Percentiles rank a stretch among this genome's conserved stretches.
Conservation (phyloP, 2,329 filamentous ascomycete genomes). For the Epichloe uncinata region DNA sequence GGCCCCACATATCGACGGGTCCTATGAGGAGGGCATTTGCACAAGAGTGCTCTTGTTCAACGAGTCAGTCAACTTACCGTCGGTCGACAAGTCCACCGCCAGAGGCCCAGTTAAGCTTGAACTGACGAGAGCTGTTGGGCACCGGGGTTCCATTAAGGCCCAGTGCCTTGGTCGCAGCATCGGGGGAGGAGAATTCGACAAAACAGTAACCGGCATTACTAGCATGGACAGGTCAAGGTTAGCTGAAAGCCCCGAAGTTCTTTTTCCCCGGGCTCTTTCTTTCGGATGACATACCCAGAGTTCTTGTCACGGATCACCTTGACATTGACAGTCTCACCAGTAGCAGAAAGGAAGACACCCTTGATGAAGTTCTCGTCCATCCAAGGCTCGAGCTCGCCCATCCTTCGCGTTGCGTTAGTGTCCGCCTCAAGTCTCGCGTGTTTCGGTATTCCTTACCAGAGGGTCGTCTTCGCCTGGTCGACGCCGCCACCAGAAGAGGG, state of each 20-base stretch:
- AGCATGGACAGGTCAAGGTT: conserved; percentile 1
- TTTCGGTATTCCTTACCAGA: conserved; percentile 30
- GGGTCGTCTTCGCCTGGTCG: conserved; percentile 43
- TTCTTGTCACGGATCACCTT: conserved; percentile 99
- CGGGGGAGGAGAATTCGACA: conserved; percentile 75
- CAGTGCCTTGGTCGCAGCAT: conserved; percentile 85
- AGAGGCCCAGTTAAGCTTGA: conserved; percentile 99
- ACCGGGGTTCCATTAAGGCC: conserved; percentile 77
- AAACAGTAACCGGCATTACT: conserved; percentile 99
- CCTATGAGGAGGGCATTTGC: neutral
- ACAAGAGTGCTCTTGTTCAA: neutral
- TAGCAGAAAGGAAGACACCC: conserved; percentile 75
- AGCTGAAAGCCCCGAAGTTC: neutral
- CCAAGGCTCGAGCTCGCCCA: conserved; percentile 98
- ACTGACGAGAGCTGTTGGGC: conserved; percentile 85
- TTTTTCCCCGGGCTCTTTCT: neutral
- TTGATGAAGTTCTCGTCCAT: conserved; percentile 99
- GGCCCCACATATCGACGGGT: neutral
- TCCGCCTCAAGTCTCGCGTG: neutral
- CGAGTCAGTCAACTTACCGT: conserved; percentile 41
- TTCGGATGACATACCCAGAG: conserved; percentile 56
- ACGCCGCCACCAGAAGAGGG: conserved; percentile 21
- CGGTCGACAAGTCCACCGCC: conserved; percentile 91
- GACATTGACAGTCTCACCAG: conserved; percentile 90
- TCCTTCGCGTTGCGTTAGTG: conserved; percentile 44